Evolutionary conservation across 352 stramenopile species (phyloP).

Genomic region (Globisporangium spiculum): DNA sequence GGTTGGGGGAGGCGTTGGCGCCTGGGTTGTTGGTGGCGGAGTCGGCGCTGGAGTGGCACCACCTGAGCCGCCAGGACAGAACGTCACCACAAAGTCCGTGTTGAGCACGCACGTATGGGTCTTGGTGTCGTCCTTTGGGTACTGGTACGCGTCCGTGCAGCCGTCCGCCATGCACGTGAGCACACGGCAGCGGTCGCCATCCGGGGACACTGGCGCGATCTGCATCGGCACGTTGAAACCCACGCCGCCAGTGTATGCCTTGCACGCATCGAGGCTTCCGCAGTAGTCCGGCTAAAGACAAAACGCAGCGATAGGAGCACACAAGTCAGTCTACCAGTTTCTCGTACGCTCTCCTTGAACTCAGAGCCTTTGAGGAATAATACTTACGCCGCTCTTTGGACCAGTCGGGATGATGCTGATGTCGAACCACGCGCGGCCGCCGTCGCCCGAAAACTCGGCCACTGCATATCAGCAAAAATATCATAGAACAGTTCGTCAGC

Average conservation of each 20-base stretch:
- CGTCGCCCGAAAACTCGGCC: slow-evolving; percentile 65
- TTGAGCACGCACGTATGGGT: slow-evolving; percentile 52
- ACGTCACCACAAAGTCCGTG: slow-evolving; percentile 59
- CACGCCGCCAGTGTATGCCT: slow-evolving; percentile 46
- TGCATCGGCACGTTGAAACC: slow-evolving; percentile 74
- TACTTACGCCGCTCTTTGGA: slow-evolving; percentile 30
- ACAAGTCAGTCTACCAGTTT: not conserved
- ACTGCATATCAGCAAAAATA: slow-evolving; percentile 22
- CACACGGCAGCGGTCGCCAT: slow-evolving; percentile 38
- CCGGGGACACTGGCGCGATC: slow-evolving; percentile 41
- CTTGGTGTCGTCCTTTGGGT: slow-evolving; percentile 67
- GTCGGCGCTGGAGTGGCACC: slow-evolving; percentile 15
- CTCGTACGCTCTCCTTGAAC: not conserved
- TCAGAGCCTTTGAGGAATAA: not conserved
- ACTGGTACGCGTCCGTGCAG: slow-evolving; percentile 67
- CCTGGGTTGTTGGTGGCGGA: slow-evolving; percentile 20
- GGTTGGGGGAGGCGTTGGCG: slow-evolving; percentile 21
- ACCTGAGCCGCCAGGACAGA: slow-evolving; percentile 31
- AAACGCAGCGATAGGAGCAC: not conserved
- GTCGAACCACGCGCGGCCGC: slow-evolving; percentile 57
- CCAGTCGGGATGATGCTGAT: slow-evolving; percentile 79
- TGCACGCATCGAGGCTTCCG: slow-evolving; percentile 45
- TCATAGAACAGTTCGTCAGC: not conserved
- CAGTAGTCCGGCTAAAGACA: slow-evolving; percentile 40
- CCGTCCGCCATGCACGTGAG: slow-evolving; percentile 55